Percentiles rank a stretch among this genome's conserved stretches.
Conservation (phyloP, 345 rosid genomes). For the Adansonia digitata region DNA sequence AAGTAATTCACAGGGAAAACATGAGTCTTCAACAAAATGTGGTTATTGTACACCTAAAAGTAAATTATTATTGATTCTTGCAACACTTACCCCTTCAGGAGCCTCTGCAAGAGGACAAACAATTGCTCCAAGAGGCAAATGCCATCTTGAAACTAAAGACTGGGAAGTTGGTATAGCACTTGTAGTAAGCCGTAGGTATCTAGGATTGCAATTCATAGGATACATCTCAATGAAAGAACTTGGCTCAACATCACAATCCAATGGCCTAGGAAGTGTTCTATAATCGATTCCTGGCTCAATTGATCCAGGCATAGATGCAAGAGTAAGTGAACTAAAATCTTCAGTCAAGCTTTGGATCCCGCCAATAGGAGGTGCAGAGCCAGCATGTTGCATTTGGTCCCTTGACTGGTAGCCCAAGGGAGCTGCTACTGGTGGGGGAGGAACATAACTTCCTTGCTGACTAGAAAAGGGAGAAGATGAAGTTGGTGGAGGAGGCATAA, state of each 20-base stretch:
- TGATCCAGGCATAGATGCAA: slow-evolving; percentile 78
- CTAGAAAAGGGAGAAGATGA: slow-evolving; percentile 47
- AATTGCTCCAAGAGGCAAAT: slow-evolving; percentile 95
- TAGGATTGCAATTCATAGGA: slow-evolving; percentile 79
- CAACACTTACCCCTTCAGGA: slow-evolving; percentile 80
- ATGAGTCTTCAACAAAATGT: slow-evolving; percentile 4
- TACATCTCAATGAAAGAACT: slow-evolving; percentile 45
- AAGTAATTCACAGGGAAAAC: slow-evolving; percentile 15
- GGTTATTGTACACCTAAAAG: not conserved
- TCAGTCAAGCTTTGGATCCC: slow-evolving; percentile 68
- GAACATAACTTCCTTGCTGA: slow-evolving; percentile 47
- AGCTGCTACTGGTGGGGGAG: slow-evolving; percentile 33
- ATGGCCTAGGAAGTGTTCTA: slow-evolving; percentile 80
- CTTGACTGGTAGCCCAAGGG: slow-evolving; percentile 37
- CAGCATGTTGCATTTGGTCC: slow-evolving; percentile 55
- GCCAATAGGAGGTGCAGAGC: slow-evolving; percentile 60
- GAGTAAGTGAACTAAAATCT: slow-evolving; percentile 77
- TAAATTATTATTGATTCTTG: slow-evolving; percentile 13
- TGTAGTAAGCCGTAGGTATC: slow-evolving; percentile 85
- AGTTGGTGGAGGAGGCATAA: slow-evolving; percentile 33
- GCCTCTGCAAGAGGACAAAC: slow-evolving; percentile 98
- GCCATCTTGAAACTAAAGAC: slow-evolving; percentile 93
- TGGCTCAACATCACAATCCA: slow-evolving; percentile 92
- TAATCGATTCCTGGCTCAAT: slow-evolving; percentile 72
- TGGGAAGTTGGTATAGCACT: slow-evolving; percentile 82